A percentile compares a stretch with the other conserved stretches of the same genome.
Conservation (phyloP, 495 filamentous ascomycete genomes). For the Xeromyces bisporus region DNA sequence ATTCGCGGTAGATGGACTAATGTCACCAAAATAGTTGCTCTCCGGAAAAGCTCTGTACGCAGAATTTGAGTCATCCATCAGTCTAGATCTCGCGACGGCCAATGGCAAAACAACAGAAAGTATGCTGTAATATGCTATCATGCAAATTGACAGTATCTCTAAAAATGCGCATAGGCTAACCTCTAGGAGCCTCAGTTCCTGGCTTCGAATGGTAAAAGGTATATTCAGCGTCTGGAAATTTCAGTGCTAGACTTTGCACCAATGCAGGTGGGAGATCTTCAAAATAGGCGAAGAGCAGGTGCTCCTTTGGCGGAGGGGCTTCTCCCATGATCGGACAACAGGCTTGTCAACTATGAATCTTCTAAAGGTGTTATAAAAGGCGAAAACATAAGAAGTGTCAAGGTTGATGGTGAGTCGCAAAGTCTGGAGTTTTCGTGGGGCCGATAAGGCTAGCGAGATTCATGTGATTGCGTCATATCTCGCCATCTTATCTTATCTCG, state of each 20-base stretch:
- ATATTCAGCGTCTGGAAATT: slow-evolving; percentile 36
- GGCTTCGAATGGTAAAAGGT: slow-evolving; percentile 12
- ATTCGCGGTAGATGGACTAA: slow-evolving; percentile 33
- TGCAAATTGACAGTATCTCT: neutral
- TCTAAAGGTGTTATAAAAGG: too few relatives aligned
- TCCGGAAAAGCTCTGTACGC: slow-evolving; percentile 32
- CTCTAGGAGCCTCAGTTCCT: slow-evolving; percentile 4
- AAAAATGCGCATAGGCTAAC: slow-evolving; percentile 4
- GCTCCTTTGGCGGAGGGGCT: slow-evolving; percentile 13
- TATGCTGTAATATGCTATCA: neutral
- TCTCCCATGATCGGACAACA: too few relatives aligned
- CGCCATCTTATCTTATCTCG: too few relatives aligned
- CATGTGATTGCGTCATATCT: too few relatives aligned
- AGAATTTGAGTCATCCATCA: too few relatives aligned
- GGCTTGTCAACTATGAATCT: too few relatives aligned
- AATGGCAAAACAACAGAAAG: neutral
- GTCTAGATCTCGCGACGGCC: too few relatives aligned
- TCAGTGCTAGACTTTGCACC: slow-evolving; percentile 23
- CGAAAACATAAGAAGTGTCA: too few relatives aligned
- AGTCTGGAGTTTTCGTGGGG: too few relatives aligned
- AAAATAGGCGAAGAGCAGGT: slow-evolving; percentile 28
- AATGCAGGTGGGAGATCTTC: slow-evolving; percentile 18
- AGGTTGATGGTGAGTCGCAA: too few relatives aligned
- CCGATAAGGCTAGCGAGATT: too few relatives aligned
- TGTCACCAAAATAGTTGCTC: slow-evolving; percentile 49